Evolutionary conservation across 2,329 filamentous ascomycete species (phyloP), one percentile per base, ranked within the genome.

Genomic region (Fusarium mundagurra): DNA sequence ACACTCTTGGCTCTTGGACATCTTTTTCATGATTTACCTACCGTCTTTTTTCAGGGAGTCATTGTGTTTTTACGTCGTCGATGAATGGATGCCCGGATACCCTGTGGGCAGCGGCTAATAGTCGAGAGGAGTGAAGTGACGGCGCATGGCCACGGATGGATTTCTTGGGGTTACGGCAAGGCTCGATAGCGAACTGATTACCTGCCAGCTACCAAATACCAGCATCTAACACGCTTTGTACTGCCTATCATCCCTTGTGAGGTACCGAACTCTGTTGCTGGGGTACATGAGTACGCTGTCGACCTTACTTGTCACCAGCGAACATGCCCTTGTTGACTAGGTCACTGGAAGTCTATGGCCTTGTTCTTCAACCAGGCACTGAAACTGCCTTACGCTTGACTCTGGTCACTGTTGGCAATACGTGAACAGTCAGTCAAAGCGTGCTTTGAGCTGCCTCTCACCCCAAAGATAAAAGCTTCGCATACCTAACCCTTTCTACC

Each of bases 1-100:
- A 75, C 55, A 64, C 65, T 67, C 65, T 61, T 69, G 61, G 61
- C 61, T 73, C 47, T 59, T 67, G 60, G 54, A 51, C 29, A 63
- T 65, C n/a, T 63, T 64, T 71, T 57, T 70, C 61, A 60, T 53
- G 61, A 55, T 69, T 74, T 61, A 76, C 68, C 66, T 66, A 77
- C 67, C 66, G 63, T 76, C 53, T 50, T 75, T 39, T 51, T 74
- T 74, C 68, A 48, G 58, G 72, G 71, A 68, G 67, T 72, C 67
- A 50, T 17, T 68, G 64, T 70, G 61, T 61, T 71, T 71, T 77
- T 71, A 78, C 67, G 71, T 62, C 64, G 67, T 78, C 65, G 72
- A 78, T 78, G 76, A 78, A 74, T 76, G 62, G 69, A 76, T 67
- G 73, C 73, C 67, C 58, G 67, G 74, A 78, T 78, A 78, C 76